Evolutionary conservation across 2,329 filamentous ascomycete genomes (phyloP).

Genomic region (Magnaporthales sp.): DNA sequence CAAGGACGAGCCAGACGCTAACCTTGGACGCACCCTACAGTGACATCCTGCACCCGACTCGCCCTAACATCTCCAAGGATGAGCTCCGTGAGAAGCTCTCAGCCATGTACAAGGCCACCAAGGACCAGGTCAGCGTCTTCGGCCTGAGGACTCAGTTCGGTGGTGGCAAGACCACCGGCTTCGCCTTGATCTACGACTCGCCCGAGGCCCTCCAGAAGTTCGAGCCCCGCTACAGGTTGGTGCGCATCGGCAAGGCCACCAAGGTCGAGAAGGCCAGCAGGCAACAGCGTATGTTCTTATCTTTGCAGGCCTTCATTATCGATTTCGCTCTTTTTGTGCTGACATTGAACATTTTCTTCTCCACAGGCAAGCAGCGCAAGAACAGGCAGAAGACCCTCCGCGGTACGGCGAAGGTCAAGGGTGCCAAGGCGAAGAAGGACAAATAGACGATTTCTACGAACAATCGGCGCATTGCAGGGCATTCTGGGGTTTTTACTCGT

Average conservation of each 20-base stretch:
- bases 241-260: slow-evolving; percentile 82
- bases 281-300: slow-evolving; percentile 82
- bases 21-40: slow-evolving; percentile 35
- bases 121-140: slow-evolving; percentile 97
- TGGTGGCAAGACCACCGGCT: slow-evolving; percentile 99
- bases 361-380: slow-evolving; percentile 98
- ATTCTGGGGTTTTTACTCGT: slow-evolving; percentile 18
- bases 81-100: slow-evolving; percentile 94
- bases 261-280: slow-evolving; percentile 97
- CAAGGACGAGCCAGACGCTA: background rate
- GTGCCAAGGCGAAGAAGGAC: slow-evolving; percentile 89
- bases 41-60: slow-evolving; percentile 98
- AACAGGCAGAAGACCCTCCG: slow-evolving; percentile 99
- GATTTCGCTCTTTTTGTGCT: background rate
- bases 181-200: slow-evolving; percentile 97
- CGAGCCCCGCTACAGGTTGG: slow-evolving; percentile 94
- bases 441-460: slow-evolving; percentile 50
- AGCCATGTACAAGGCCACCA: slow-evolving; percentile 94
- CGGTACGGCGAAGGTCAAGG: slow-evolving; percentile 97
- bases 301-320: background rate
- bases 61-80: slow-evolving; percentile 97
- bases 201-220: slow-evolving; percentile 99
- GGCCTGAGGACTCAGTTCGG: slow-evolving; percentile 97
- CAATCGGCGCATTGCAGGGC: slow-evolving; percentile 5
- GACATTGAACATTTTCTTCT: background rate